Evolutionary conservation across 2,329 filamentous ascomycete genomes (phyloP), one percentile per base, ranked within the genome.

Genomic region (Cylindrodendrum hubeiense): DNA sequence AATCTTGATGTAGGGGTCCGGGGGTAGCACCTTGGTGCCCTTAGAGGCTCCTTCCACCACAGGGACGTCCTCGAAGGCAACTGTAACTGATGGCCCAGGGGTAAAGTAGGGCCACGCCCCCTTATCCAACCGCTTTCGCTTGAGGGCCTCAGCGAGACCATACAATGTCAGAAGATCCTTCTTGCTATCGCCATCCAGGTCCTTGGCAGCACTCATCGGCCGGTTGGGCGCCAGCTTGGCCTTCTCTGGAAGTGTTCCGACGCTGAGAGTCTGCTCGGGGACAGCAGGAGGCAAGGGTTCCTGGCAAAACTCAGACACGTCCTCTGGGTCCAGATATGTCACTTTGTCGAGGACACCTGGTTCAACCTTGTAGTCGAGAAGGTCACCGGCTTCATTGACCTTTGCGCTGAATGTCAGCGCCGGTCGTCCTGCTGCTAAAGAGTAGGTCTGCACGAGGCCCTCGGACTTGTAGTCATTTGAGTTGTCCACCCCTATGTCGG

Each of bases 321-420:
- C 82, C 17, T 80, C 77, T 5, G 86, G 85, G 17, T 87, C 87
- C 62, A 91, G 81, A 68, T 85, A 89, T 10, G 87, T 76, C n/a
- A 91, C 85, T 28, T 87, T 81, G 19, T 79, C 75, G n/a, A 91
- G 74, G 12, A 73, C 81, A 6, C 85, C 86, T 2, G 89, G 84
- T 26, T 85, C 83, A 50, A 92, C 80, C 47, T 83, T 85, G 70
- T 82, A 80, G 9, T 89, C 85, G 8, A 90, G 76, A 4, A 91
- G 71, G 6, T 84, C 77, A 7, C 89, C 90, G 1, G 79, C 74
- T 15, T 80, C 75, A 68, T 87, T 84, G 22, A 92, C 80, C 53
- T 82, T 84, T 5, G 87, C 85, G 66, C 89, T 91, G 72, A 91
- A 90, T 0, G 89, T 91, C 51, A 92, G 80, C 50, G 86, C 85